Evolutionary conservation across 768 basidiomycete species (phyloP), one percentile per base, ranked within the genome.

Genomic region (Polyporus arcularius): DNA sequence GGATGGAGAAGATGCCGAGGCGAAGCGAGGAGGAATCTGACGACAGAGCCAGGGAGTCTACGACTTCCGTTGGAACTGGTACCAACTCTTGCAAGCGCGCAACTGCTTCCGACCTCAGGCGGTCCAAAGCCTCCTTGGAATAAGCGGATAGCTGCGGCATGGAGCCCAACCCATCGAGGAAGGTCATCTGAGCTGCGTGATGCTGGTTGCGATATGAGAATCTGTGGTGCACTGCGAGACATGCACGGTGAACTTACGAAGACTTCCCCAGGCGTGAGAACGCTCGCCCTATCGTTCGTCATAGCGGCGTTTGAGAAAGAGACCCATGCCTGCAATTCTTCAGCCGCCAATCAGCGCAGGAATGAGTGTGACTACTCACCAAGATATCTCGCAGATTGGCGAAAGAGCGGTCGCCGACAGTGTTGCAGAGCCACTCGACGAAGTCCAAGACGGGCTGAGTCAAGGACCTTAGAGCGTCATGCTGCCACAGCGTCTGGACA

Each of bases 161-260:
- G 3, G 92, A 88, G 39, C 84, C 87, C 2, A 98, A 76, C 40
- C 96, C 95, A 71, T 99, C 97, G 18, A 98, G 76, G 68, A 94
- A 85, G 1, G 91, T 89, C 92, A 99, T 91, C 64, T 89, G 86
- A 0, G 95, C 96, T 4, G 91, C 96, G 69, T 99, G 94, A 69
- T 92, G 88, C 95, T 97, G 65, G 16, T 52, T 38, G 35, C 42
- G 41, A 28, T 55, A 16, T 65, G n/a, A 71, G 65, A 28, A 54
- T 40, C 55, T 35, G 14, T 9, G 8, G 5, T 18, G 35, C 15
- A 3, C 2, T 16, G 39, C 8, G 16, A 51, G 26, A 15, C 11
- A 30, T 26, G 31, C 26, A 39, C 18, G 0, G 12, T 12, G 1
- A 5, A 76, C 84, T 80, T 68, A 94, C 93, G 68, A 93, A 96